Evolutionary conservation across 2,329 filamentous ascomycete genomes (phyloP), one percentile per base, ranked within the genome.

Genomic region (Fusarium coffeatum): DNA sequence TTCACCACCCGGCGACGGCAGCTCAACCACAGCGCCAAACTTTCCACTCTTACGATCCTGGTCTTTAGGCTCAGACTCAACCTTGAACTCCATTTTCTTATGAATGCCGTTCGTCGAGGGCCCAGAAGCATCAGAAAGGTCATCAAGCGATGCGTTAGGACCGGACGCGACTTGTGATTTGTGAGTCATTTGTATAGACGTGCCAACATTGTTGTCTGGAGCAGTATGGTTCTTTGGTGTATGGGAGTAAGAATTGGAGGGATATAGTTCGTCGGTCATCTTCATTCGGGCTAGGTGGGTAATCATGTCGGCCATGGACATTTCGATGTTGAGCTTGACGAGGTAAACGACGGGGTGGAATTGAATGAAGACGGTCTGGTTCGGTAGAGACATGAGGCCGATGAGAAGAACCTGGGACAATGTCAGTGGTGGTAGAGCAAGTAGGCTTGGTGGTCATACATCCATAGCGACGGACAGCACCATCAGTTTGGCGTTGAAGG

Each of bases 231-330:
- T 43, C 4, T 59, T 51, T 4, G 42, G 59, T 16, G 64, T 59
- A 5, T 61, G 55, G 5, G 70, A 68, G 12, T 57, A 48, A 2
- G 72, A 70, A 5, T 55, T 25, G 1, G 60, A 64, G 1, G 67
- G 64, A 9, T 73, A 71, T n/a, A 66, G 55, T 2, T 74, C 68
- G 45, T 74, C 72, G 10, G 61, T 56, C 22, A 51, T 51, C 32
- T 69, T 53, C 6, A 50, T 43, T 2, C 56, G 62, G 3, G 76
- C 76, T 9, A 83, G 71, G 22, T 79, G 79, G 22, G 77, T 82
- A 68, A 87, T 86, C n/a, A 87, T 81, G 13, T 82, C 81, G 37
- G 85, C 84, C 84, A 87, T 86, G 15, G 81, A 82, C 80, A 86
- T 82, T 73, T 86, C 84, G 65, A 86, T 86, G 69, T 86, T 84